Evolutionary conservation across 805 yeast species (phyloP), one percentile per base, ranked within the genome.

Genomic region (Sungouiozyma intestinalis): DNA sequence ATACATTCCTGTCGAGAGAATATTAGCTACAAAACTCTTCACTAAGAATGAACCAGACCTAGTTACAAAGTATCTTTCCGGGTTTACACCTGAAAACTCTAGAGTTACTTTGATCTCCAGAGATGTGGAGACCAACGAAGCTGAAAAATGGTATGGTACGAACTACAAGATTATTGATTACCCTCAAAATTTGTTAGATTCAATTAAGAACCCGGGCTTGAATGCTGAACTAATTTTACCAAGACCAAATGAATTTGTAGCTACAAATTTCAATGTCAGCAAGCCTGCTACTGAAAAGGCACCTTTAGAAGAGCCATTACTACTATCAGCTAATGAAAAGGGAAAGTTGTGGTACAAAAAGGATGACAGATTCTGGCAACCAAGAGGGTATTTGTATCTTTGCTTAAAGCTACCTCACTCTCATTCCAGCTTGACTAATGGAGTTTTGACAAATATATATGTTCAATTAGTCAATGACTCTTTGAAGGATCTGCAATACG

Each of bases 91-190:
- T 0, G 67, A 72, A 17, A 86, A 85, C 49, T 73, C 82, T 51
- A 71, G 85, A 46, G 66, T 76, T 4, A 64, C 71, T 36, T 57
- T 88, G 19, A 66, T 77, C 13, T 68, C 74, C 24, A 79, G 67
- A 60, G 74, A 59, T 48, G 68, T 76, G 40, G 70, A 69, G 5
- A 71, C 77, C 3, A 72, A 72, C 42, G 48, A 63, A 14, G 67
- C 55, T 16, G 98, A 90, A 58, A 70, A 76, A 54, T 90, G 96
- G 95, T 90, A 92, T 57, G 95, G 94, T 3, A 86, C 97, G 0
- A 82, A 83, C 50, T 85, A 86, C 57, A 63, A 73, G 2, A 58
- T 72, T 35, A 67, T 63, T 9, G 64, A 67, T 14, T 53, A 85
- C 17, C 65, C 76, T 2, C 36, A 48, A 0, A 64, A 63, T 1